These are phyloP conservation scores for Plectosphaerella cucumerina DNA, from an alignment of 2,329 filamentous ascomycete genomes.

Conservation along the genomic window DNA sequence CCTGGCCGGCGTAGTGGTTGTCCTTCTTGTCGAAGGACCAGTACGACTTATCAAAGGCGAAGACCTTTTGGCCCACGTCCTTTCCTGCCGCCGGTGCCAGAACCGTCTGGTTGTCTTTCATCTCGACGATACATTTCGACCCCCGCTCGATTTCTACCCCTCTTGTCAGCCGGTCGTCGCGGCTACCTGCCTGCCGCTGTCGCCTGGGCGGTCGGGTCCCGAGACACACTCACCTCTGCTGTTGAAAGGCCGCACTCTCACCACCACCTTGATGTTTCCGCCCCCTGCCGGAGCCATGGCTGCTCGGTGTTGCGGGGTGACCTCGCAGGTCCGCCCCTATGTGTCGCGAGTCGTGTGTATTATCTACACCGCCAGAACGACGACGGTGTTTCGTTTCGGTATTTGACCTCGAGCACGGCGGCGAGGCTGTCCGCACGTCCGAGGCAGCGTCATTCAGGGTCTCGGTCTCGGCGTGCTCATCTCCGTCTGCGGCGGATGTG, in stretches of 20 bases:
- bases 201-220: constrained; percentile 1
- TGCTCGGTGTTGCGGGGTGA: not conserved
- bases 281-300: constrained; percentile 67
- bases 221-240: constrained; percentile 64
- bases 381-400: not conserved
- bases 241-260: constrained; percentile 94
- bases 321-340: not conserved
- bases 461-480: constrained; percentile 1
- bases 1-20: constrained; percentile 81
- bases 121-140: constrained; percentile 95
- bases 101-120: constrained; percentile 90
- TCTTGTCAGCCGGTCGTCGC: constrained; percentile 1
- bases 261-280: constrained; percentile 99
- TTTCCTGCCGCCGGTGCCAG: constrained; percentile 76
- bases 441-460: constrained; percentile 1
- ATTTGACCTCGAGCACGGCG: not conserved
- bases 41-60: constrained; percentile 95
- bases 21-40: constrained; percentile 92
- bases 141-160: constrained; percentile 76
- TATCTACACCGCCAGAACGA: not conserved
- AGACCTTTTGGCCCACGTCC: constrained; percentile 71
- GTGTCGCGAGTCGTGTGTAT: not conserved
- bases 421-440: not conserved
- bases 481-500: not conserved
- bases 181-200: constrained; percentile 4